Evolutionary conservation across 2,329 filamentous ascomycete species (phyloP), one percentile per base, ranked within the genome.

Genomic region (Penicillium palitans): DNA sequence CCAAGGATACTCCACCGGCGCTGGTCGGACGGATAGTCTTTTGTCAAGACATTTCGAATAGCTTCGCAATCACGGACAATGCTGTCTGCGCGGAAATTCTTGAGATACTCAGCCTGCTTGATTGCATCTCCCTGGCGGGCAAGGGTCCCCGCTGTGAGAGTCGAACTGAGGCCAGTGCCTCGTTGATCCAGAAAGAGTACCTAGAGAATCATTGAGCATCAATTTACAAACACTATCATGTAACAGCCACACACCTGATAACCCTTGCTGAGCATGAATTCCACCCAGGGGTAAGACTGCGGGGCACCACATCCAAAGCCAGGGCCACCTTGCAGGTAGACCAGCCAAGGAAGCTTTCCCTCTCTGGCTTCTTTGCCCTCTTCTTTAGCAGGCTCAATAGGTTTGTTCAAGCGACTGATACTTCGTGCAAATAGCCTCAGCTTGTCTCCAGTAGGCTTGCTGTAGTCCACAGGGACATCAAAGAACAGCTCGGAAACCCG

Each of bases 31-130:
- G 89, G 86, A 67, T 87, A 90, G 52, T 87, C 85, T 6, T 81
- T 78, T 0, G 90, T 95, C 54, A 98, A 79, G 40, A 83, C 88
- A 67, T 87, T 84, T 6, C 93, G 85, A 33, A 98, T 86, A 5
- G 93, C 91, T 72, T 98, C 93, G 63, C 89, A 90, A 70, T 98
- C 93, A 47, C 85, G 86, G 41, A 98, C 92, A 52, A 96, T 96
- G 70, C 84, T 95, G 75, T 97, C 93, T 35, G 93, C 92, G 42
- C 93, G 86, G 79, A 96, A 96, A 40, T 87, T 81, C 72, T 89
- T 90, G 62, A 98, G 82, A 68, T 96, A 96, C 53, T 87, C 83
- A 7, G 89, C 89, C 75, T 97, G 91, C 57, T 85, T 84, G 46
- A 83, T 75, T 1, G 84, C 78, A 58, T 84, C 83, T 6, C 88